Evolutionary conservation across 371 early-diverging fungal genomes (phyloP), one percentile per base, ranked within the genome.

Genomic region (Mucor irregularis): DNA sequence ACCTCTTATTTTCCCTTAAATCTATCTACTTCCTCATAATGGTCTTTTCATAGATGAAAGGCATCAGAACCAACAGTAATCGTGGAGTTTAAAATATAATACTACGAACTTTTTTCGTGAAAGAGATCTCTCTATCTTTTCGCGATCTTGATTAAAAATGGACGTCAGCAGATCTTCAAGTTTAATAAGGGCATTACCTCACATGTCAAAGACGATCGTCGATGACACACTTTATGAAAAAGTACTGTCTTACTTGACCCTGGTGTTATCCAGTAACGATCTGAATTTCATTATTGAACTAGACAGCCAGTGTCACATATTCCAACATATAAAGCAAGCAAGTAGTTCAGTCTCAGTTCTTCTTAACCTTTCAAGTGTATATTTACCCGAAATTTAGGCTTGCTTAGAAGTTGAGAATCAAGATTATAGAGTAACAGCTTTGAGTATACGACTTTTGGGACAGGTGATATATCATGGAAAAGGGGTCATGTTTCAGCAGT

Each of bases 161-260:
- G 71, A 74, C 42, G 16, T 53, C 5, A 60, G 67, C 39, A 53
- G 66, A 40, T 69, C 71, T 10, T 43, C 57, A 19, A 61, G 59
- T 24, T 49, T 78, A 16, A 31, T 74, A 0, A 54, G 53, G 25
- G 76, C 75, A 11, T 39, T 78, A 24, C 75, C 75, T 7, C 49
- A 24, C 49, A 74, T 73, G 69, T 75, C 75, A 9, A 65, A 64
- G 33, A 66, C 65, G 2, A 74, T 78, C 44, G 66, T 73, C 1
- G 79, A 78, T 58, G 76, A 74, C 21, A 75, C 79, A 1, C 37
- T 78, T 3, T 75, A 73, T 49, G 79, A 78, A 50, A 74, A 74
- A 64, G 71, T 78, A 11, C 51, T 75, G 3, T 69, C 75, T 0
- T 69, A 68, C 40, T 14, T 63, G 3, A 58, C 43, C 0, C 34